Evolutionary conservation across 331 rosid species (phyloP).

Genomic region (Quercus tomentella): DNA sequence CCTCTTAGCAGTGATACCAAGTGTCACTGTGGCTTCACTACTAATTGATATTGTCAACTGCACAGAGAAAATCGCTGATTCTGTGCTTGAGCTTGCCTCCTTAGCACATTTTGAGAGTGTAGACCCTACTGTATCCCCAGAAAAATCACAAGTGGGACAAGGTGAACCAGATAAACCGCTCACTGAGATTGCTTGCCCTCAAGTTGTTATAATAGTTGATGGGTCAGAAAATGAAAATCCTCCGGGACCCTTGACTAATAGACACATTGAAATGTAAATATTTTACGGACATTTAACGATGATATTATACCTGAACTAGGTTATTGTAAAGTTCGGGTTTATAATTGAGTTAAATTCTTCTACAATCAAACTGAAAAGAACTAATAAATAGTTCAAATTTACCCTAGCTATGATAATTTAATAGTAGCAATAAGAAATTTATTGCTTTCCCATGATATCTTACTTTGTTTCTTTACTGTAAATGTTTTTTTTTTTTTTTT

Average conservation of each 20-base stretch:
- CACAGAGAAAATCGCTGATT: constrained; percentile 30
- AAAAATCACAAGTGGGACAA: constrained; percentile 11
- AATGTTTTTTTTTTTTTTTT: too few species aligned
- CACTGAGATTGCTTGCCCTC: constrained; percentile 23
- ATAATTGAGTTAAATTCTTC: not conserved
- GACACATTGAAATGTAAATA: constrained; percentile 20
- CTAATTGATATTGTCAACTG: constrained; percentile 33
- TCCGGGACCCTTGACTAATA: constrained; percentile 3
- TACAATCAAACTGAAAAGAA: not conserved
- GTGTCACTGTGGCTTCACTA: constrained; percentile 52
- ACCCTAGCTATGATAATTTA: not conserved
- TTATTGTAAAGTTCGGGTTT: not conserved
- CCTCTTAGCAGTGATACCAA: constrained; percentile 53
- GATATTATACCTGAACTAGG: not conserved
- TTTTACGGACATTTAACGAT: not conserved
- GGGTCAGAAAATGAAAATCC: constrained; percentile 23
- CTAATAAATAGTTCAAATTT: not conserved
- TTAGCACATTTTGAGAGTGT: constrained; percentile 5
- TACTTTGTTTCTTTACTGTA: not conserved
- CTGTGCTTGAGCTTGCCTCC: constrained; percentile 37
- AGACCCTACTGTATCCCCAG: constrained; percentile 7
- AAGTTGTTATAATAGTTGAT: constrained; percentile 34
- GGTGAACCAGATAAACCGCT: constrained; percentile 23
- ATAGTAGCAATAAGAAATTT: not conserved
- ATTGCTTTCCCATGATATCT: not conserved